Conservation (phyloP, 208 protist genomes). For the Naegleria gruberi region DNA sequence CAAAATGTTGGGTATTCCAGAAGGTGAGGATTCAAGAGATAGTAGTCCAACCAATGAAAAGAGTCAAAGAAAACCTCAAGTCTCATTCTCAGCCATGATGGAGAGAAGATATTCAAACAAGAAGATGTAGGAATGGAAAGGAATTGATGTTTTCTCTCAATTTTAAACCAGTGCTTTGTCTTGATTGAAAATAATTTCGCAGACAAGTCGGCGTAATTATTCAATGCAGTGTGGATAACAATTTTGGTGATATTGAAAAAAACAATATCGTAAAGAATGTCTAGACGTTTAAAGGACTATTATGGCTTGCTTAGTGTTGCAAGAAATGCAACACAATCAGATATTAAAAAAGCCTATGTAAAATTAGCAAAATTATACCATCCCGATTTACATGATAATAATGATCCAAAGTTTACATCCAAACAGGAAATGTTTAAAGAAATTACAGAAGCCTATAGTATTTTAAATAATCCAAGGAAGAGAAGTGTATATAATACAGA, state of each 20-base stretch:
- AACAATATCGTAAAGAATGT: neutral
- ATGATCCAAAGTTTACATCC: neutral
- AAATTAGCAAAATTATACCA: slow-evolving; percentile 5
- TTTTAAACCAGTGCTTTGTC: no score
- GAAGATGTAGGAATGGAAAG: no score
- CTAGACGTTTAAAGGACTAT: neutral
- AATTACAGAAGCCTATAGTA: neutral
- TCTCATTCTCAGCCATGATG: no score
- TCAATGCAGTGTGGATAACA: no score
- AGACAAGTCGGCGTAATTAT: no score
- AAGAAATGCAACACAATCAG: neutral
- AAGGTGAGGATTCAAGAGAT: no score
- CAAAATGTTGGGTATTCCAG: neutral
- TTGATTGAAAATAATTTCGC: no score
- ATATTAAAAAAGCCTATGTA: slow-evolving; percentile 19
- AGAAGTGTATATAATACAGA: neutral
- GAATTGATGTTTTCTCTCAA: no score
- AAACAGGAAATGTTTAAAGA: neutral
- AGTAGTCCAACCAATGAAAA: no score
- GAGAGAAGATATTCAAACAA: no score
- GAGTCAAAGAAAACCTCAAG: no score
- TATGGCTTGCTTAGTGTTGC: neutral
- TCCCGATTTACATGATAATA: neutral
- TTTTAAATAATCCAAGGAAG: neutral
- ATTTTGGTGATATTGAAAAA: neutral